Conservation (phyloP, 176 grass and related monocot genomes). For the Eremochloa ophiuroides region DNA sequence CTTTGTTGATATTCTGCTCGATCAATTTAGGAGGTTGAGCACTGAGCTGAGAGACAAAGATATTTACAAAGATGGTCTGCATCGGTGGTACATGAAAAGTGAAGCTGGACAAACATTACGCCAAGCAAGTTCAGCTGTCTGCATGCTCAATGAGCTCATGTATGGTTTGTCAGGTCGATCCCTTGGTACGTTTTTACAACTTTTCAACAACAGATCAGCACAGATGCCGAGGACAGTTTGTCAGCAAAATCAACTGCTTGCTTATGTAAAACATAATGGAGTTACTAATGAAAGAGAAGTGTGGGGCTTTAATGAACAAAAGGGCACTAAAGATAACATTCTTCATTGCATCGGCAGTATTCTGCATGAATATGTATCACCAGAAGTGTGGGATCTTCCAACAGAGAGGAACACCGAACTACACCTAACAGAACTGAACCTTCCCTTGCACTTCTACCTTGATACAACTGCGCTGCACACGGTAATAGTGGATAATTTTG, state of each 20-base stretch:
- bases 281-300: slow-evolving; percentile 25
- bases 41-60: slow-evolving; percentile 50
- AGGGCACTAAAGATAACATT: slow-evolving; percentile 39
- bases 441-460: slow-evolving; percentile 71
- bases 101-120: slow-evolving; percentile 60
- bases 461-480: slow-evolving; percentile 73
- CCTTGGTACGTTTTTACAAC: slow-evolving; percentile 50
- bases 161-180: slow-evolving; percentile 82
- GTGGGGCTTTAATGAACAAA: slow-evolving; percentile 51
- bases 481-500: slow-evolving; percentile 47
- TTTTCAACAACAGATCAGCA: slow-evolving; percentile 48
- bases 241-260: slow-evolving; percentile 24
- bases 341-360: slow-evolving; percentile 75
- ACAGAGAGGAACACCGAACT: slow-evolving; percentile 44
- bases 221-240: slow-evolving; percentile 5
- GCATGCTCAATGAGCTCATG: slow-evolving; percentile 95
- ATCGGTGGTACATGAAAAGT: slow-evolving; percentile 47
- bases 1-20: slow-evolving; percentile 83
- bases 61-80: slow-evolving; percentile 45
- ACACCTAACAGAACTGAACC: slow-evolving; percentile 33
- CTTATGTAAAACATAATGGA: slow-evolving; percentile 13
- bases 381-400: slow-evolving; percentile 91
- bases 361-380: slow-evolving; percentile 76
- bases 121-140: slow-evolving; percentile 69
- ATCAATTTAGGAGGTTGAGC: slow-evolving; percentile 73